Percentiles rank a stretch among this genome's conserved stretches.
Conservation (phyloP, 148 eudicot genomes). For the Persicaria tinctoria region DNA sequence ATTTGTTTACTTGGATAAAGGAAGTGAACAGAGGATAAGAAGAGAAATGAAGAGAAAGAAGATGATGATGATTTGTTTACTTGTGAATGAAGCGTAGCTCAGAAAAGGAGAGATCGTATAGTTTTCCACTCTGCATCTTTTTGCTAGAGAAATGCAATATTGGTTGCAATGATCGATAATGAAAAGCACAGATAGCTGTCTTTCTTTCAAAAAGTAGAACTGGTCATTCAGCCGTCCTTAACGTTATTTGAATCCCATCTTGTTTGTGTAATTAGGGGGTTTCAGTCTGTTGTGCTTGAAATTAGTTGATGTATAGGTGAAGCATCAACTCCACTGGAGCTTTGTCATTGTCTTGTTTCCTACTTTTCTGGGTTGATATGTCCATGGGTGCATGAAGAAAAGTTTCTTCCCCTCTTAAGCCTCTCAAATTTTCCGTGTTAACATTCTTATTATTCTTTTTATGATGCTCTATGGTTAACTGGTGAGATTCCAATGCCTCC, state of each 20-base stretch:
- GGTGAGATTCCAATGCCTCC: slow-evolving; percentile 14
- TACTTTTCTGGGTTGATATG: background rate
- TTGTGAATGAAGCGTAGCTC: background rate
- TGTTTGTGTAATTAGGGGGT: background rate
- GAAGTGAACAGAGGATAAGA: background rate
- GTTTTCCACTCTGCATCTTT: background rate
- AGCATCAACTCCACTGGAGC: background rate
- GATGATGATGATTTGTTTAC: background rate
- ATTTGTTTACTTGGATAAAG: background rate
- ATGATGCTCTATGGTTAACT: background rate
- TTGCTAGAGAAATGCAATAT: background rate
- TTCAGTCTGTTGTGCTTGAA: background rate
- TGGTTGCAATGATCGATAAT: background rate
- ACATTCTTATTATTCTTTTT: background rate
- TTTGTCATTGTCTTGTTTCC: background rate
- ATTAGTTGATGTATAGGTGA: background rate
- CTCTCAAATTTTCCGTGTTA: background rate
- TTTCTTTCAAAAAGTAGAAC: background rate
- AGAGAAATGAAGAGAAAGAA: background rate
- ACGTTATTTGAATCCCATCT: background rate
- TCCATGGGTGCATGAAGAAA: background rate
- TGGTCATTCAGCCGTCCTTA: background rate
- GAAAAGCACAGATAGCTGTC: background rate
- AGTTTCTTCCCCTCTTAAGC: too few relatives aligned
- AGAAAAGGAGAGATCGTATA: background rate